These are phyloP conservation scores for Hydrangea macrophylla DNA, from an alignment of 148 eudicot genomes.

Conservation along the genomic window DNA sequence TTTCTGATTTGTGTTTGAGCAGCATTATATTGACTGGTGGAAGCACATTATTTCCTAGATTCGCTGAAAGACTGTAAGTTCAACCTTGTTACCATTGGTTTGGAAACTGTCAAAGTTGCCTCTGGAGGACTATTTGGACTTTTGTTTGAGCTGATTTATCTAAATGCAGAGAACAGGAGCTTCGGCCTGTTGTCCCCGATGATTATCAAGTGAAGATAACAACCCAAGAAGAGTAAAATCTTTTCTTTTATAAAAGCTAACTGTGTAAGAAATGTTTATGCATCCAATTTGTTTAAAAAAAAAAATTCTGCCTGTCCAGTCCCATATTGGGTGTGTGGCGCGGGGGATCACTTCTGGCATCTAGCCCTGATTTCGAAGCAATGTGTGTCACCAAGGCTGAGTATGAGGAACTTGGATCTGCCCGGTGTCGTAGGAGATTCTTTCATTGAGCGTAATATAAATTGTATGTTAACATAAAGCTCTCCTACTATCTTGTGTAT, in stretches of 20 bases:
- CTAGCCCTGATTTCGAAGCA: constrained; percentile 92
- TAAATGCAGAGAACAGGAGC: constrained; percentile 76
- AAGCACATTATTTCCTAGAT: constrained; percentile 83
- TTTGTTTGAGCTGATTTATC: constrained; percentile 2
- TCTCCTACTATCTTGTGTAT: no score
- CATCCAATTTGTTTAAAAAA: neutral
- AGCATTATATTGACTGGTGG: constrained; percentile 99
- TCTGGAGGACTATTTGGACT: neutral
- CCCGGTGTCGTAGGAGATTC: constrained; percentile 80
- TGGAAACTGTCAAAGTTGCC: no score
- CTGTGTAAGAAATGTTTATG: neutral
- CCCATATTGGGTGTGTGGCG: constrained; percentile 97
- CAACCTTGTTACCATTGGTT: neutral
- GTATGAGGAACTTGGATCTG: constrained; percentile 90
- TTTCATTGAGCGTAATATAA: constrained; percentile 42
- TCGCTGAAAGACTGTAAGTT: constrained; percentile 90
- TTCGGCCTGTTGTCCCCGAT: constrained; percentile 94
- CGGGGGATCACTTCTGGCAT: constrained; percentile 95
- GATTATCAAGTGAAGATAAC: constrained; percentile 81
- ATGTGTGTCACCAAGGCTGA: constrained; percentile 94
- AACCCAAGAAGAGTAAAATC: constrained; percentile 80
- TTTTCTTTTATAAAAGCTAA: neutral
- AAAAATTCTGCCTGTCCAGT: constrained; percentile 43
- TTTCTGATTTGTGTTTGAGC: constrained; percentile 20
- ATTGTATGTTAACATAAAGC: constrained; percentile 7